These are phyloP conservation scores for Quercus lobata DNA, from an alignment of 331 rosid species.

Conservation along the genomic window DNA sequence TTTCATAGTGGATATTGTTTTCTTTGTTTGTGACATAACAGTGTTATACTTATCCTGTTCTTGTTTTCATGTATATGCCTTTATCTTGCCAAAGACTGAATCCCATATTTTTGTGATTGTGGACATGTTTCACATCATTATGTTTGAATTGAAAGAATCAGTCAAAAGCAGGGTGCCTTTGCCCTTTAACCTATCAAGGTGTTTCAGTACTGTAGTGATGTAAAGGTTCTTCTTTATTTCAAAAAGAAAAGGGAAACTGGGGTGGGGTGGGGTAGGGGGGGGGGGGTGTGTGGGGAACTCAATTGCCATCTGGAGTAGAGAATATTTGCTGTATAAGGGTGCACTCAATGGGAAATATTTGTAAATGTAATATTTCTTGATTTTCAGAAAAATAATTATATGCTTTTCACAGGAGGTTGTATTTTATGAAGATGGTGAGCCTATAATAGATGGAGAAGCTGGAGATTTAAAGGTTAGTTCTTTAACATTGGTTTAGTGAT, in stretches of 20 bases:
- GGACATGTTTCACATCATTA: not conserved
- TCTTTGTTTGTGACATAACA: not conserved
- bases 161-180: not conserved
- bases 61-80: not conserved
- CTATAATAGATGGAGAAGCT: conserved; percentile 88
- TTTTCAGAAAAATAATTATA: not conserved
- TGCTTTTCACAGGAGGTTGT: conserved; percentile 64
- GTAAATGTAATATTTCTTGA: not conserved
- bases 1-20: not conserved
- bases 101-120: not conserved
- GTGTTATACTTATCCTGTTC: not conserved
- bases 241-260: no score
- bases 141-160: not conserved
- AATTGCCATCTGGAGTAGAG: not conserved
- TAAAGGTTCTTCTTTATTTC: not conserved
- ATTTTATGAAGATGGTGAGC: conserved; percentile 98
- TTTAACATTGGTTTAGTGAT: conserved; percentile 7
- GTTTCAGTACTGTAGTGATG: not conserved
- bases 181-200: not conserved
- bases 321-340: not conserved
- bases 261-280: no score
- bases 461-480: conserved; percentile 87
- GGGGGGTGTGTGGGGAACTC: no score
- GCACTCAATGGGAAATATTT: not conserved
- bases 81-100: not conserved